Base-by-base conservation (phyloP, 108 stramenopile species). In the Skeletonema costatum region DNA sequence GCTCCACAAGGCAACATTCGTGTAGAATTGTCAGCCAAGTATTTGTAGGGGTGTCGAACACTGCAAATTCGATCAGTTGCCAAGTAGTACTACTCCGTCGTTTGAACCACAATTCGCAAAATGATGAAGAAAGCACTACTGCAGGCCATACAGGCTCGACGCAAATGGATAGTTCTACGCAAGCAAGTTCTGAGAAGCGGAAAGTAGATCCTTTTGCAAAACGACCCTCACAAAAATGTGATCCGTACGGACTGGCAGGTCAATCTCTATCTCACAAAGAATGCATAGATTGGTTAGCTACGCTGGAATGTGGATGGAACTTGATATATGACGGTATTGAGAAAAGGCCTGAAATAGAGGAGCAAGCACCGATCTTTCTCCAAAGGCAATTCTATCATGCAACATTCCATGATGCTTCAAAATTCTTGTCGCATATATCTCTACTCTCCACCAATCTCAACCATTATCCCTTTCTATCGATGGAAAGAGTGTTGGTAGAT, bases 401-500 rank as follows among this genome's bases (percentile, higher is more conserved):
- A 11, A 56, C 76, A 4, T 77, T 83, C 42, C 66, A 77, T 29
- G 76, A 70, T 21, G 82, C 82, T 19, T 75, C 82, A 1, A 60
- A 51, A 36, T 83, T 83, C 60, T 30, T 77, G 50, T 59, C 72
- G 5, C 72, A 74, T 8, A 48, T 77, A 39, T 51, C 76, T 25
- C 35, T 77, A 12, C 48, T 76, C 32, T 66, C 74, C 9, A 77
- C 76, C 13, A 83, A 83, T 33, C 32, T 72, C 59, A 77, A 74
- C 56, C 82, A 83, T 74, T 83, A 58, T 62, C 82, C 82, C 16
- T 44, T 61, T 39, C 63, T 83, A 46, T 73, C 72, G 19, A 70
- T 83, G 72, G 82, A 83, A 60, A 76, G 76, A 53, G 67, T 83
- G 36, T 66, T 77, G 64, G 71, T 77, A 1, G 82, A 77, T 38